A percentile compares a stretch with the other conserved stretches of the same genome.
These are phyloP conservation scores for Arthrobotrys sphaeroides DNA, from an alignment of 2,329 filamentous ascomycete species.

Conservation along the genomic window DNA sequence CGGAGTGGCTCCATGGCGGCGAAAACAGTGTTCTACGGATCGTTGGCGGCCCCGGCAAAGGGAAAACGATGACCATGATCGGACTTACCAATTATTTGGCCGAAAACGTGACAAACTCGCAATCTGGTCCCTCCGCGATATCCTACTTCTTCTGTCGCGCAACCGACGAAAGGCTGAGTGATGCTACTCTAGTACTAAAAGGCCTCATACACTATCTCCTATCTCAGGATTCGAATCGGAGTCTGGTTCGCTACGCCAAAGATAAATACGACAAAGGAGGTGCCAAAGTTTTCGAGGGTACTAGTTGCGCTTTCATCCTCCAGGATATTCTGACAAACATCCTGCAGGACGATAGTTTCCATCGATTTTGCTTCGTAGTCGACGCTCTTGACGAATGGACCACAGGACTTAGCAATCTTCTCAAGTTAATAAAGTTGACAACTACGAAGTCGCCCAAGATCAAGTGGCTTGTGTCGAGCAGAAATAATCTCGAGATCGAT, in stretches of 20 bases:
- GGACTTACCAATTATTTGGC: neutral
- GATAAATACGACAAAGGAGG: neutral
- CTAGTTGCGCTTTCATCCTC: neutral
- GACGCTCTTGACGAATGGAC: neutral
- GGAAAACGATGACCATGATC: neutral
- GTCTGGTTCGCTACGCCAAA: neutral
- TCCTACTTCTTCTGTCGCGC: slow-evolving; percentile 1
- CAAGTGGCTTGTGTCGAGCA: neutral
- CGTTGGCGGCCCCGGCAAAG: neutral
- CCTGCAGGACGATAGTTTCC: neutral
- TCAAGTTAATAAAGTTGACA: neutral
- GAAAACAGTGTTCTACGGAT: too few species aligned
- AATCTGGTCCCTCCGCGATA: neutral
- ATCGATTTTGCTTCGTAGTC: neutral
- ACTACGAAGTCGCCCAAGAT: neutral
- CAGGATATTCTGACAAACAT: neutral
- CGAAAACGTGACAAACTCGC: neutral
- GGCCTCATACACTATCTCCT: neutral
- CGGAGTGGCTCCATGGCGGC: neutral
- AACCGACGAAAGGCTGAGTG: neutral
- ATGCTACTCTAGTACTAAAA: neutral
- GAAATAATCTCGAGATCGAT: neutral
- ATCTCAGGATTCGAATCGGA: neutral
- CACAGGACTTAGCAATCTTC: neutral
- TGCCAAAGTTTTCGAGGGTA: neutral